Conservation (phyloP, 2,329 filamentous ascomycete species). For the Aureobasidium sp. region DNA sequence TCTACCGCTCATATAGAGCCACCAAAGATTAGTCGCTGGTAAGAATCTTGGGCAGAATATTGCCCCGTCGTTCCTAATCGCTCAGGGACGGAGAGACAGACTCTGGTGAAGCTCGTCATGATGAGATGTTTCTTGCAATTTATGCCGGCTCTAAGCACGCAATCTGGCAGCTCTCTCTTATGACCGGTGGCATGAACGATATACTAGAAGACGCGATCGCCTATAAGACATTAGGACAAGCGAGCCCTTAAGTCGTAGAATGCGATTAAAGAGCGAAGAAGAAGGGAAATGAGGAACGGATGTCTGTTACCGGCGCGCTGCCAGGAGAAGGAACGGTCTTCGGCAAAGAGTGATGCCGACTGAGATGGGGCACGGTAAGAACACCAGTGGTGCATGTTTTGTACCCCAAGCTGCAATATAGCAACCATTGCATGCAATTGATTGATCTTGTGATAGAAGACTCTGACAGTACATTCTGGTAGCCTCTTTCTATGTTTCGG, state of each 20-base stretch:
- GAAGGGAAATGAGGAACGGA: not conserved
- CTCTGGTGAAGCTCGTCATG: not conserved
- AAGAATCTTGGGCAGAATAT: not conserved
- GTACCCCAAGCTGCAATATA: not conserved
- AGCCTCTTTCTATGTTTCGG: not conserved
- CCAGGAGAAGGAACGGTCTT: constrained; percentile 8
- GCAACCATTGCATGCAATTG: not conserved
- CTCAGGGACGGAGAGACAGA: not conserved
- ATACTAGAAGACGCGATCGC: not conserved
- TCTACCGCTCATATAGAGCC: not conserved
- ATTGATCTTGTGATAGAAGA: not conserved
- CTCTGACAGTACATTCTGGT: not conserved
- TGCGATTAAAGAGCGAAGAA: not conserved
- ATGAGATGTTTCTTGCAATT: not conserved
- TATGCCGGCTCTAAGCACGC: not conserved
- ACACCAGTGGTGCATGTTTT: not conserved
- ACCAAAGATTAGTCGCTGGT: too few relatives aligned
- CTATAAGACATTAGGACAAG: not conserved
- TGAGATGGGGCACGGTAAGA: not conserved
- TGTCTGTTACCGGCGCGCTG: not conserved
- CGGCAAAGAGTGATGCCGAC: not conserved
- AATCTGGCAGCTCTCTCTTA: not conserved
- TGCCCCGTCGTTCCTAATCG: not conserved
- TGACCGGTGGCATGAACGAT: not conserved
- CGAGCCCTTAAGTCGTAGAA: not conserved